A percentile compares a stretch with the other conserved stretches of the same genome.
phyloP scores from a whole-genome alignment of 164 flowering plant genomes.

The Dillenia suffruticosa region DNA sequence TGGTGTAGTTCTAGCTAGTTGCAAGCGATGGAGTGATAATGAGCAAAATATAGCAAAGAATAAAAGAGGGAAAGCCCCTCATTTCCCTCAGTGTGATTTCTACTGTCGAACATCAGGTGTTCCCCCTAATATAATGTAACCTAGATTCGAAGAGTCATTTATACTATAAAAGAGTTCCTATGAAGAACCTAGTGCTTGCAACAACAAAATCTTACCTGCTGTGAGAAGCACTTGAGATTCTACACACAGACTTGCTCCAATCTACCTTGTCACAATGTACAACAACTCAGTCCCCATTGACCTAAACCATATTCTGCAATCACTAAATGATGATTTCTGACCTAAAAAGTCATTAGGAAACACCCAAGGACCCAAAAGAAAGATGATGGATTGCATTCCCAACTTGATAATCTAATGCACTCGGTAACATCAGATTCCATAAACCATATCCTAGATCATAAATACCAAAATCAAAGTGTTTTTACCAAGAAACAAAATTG shows the following conservation, averaged over 20 bases:
- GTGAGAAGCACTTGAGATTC: background rate
- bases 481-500: too few relatives aligned
- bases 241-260: background rate
- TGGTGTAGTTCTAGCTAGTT: background rate
- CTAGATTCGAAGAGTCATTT: background rate
- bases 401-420: too few relatives aligned
- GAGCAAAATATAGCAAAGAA: background rate
- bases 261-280: background rate
- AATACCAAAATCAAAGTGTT: too few relatives aligned
- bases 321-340: too few relatives aligned
- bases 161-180: background rate
- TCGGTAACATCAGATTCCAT: too few relatives aligned
- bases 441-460: too few relatives aligned
- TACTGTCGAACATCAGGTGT: background rate
- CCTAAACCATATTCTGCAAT: too few relatives aligned
- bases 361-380: too few relatives aligned
- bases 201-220: too few relatives aligned
- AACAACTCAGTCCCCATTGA: too few relatives aligned
- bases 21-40: background rate
- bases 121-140: background rate
- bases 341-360: too few relatives aligned
- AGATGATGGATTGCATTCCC: too few relatives aligned
- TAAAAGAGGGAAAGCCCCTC: constrained; percentile 1
- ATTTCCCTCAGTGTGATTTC: background rate
- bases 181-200: background rate